Conservation (phyloP, 805 yeast genomes). For the Nadsonia fulvescens region DNA sequence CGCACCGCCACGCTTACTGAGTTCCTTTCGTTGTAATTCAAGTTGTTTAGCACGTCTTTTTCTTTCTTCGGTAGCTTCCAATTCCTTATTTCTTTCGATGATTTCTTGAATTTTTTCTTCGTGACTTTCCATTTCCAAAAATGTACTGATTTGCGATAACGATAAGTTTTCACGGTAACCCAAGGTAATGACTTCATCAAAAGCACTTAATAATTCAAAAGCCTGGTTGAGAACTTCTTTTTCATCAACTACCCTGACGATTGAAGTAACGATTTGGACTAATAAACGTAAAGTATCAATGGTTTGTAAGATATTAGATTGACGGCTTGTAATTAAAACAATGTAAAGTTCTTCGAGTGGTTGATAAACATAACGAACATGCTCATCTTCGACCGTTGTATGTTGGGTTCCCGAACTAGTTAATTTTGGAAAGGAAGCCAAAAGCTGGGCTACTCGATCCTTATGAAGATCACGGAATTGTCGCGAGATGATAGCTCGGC, state of each 20-base stretch:
- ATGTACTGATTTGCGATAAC: conserved; percentile 65
- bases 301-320: conserved; percentile 85
- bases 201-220: conserved; percentile 77
- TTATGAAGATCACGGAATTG: conserved; percentile 75
- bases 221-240: conserved; percentile 68
- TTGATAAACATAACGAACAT: conserved; percentile 84
- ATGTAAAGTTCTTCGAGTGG: conserved; percentile 89
- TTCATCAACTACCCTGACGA: conserved; percentile 59
- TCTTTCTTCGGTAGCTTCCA: conserved; percentile 93
- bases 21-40: conserved; percentile 35
- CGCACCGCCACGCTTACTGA: conserved; percentile 17
- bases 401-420: conserved; percentile 62
- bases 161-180: conserved; percentile 85
- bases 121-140: conserved; percentile 92
- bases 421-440: conserved; percentile 72
- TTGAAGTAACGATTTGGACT: conserved; percentile 60
- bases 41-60: conserved; percentile 81
- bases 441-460: conserved; percentile 69
- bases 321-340: conserved; percentile 76
- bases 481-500: conserved; percentile 80
- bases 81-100: conserved; percentile 88
- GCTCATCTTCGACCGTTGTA: conserved; percentile 84
- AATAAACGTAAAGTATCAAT: conserved; percentile 79
- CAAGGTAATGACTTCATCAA: conserved; percentile 79
- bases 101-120: conserved; percentile 98